Percentiles rank a stretch among this genome's conserved stretches.
Conservation (phyloP, 139 green algal species). For the Tetraselmis striata region DNA sequence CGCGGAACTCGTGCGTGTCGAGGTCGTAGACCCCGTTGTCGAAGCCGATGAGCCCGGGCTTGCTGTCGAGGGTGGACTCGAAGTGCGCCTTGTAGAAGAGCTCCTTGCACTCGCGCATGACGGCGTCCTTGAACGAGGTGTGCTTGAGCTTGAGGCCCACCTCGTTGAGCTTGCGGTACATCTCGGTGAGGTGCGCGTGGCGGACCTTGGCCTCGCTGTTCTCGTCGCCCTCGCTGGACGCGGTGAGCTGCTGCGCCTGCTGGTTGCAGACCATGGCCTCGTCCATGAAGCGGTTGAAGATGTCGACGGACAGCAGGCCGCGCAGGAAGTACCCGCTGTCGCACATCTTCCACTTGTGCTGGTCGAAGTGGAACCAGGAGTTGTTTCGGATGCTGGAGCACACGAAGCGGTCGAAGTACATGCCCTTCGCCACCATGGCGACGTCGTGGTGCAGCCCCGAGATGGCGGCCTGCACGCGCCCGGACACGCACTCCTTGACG, state of each 20-base stretch:
- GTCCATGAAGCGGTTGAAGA: neutral
- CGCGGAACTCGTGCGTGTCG: constrained; percentile 7
- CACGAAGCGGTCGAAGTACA: constrained; percentile 8
- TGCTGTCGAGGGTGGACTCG: constrained; percentile 15
- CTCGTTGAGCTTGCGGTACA: neutral
- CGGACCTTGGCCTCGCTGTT: neutral
- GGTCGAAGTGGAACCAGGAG: constrained; percentile 17
- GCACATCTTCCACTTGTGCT: constrained; percentile 5
- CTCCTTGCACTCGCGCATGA: constrained; percentile 12
- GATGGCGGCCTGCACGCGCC: neutral
- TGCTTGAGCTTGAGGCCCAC: constrained; percentile 9
- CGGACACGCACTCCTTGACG: neutral
- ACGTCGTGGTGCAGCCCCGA: too few species aligned
- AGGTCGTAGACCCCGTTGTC: constrained; percentile 30
- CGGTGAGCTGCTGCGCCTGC: neutral
- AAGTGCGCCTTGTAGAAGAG: constrained; percentile 8
- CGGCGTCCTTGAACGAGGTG: constrained; percentile 14
- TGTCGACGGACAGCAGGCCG: neutral
- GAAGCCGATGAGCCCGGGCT: constrained; percentile 13
- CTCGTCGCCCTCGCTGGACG: too few species aligned
- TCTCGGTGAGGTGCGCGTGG: neutral
- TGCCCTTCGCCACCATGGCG: too few species aligned
- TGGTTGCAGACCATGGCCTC: neutral
- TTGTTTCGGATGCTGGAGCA: constrained; percentile 7
- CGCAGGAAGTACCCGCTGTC: neutral